Percentiles rank a stretch among this genome's conserved stretches.
phyloP scores from a whole-genome alignment of 306 rosid genomes.

The Medicago ruthenica region DNA sequence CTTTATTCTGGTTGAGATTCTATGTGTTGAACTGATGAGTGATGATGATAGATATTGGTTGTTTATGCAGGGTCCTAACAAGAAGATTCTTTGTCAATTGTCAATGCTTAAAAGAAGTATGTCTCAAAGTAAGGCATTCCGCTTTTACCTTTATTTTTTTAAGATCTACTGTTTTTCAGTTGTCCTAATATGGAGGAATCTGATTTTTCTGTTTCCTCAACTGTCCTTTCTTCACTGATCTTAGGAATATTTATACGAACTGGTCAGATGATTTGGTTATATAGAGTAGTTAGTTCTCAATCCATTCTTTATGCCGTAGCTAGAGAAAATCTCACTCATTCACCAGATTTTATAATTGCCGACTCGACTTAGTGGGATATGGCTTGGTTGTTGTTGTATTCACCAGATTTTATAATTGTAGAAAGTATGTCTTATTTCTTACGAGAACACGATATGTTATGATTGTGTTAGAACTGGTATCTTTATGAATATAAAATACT shows the following conservation, averaged over 20 bases:
- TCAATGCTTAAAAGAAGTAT: conserved; percentile 96
- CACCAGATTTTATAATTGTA: neutral
- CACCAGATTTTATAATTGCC: neutral
- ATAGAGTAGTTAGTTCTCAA: conserved; percentile 16
- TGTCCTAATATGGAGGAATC: conserved; percentile 5
- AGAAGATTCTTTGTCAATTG: conserved; percentile 80
- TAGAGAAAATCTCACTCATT: conserved; percentile 26
- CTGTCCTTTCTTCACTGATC: conserved; percentile 17
- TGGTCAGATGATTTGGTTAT: conserved; percentile 19
- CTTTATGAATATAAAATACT: too few species aligned
- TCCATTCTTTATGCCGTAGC: conserved; percentile 8
- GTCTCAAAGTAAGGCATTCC: conserved; percentile 73
- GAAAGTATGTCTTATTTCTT: neutral
- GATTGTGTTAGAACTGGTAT: neutral
- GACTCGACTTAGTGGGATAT: too few species aligned
- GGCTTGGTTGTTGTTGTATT: too few species aligned
- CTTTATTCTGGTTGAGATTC: conserved; percentile 27
- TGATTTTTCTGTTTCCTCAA: neutral
- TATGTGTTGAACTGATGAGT: conserved; percentile 33
- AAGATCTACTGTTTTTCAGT: conserved; percentile 28
- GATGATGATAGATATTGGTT: conserved; percentile 30
- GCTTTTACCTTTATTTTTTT: neutral
- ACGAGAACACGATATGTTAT: conserved; percentile 12
- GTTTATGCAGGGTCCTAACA: conserved; percentile 74
- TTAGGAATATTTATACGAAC: conserved; percentile 16